These are phyloP conservation scores for Durusdinium trenchii DNA, from an alignment of 73 alveolate species.

Conservation along the genomic window DNA sequence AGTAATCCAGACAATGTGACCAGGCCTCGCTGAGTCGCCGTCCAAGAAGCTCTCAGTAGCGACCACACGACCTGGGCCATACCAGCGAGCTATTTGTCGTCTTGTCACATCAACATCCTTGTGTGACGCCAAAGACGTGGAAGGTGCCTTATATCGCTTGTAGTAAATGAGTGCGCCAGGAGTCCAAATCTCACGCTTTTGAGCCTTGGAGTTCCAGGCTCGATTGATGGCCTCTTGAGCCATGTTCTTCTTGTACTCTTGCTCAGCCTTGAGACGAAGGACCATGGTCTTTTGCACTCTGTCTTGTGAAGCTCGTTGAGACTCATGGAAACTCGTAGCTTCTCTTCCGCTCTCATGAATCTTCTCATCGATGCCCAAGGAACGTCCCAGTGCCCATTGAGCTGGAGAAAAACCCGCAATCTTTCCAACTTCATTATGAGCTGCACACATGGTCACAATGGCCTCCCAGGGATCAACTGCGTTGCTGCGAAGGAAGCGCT, in stretches of 20 bases:
- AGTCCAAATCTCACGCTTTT: background rate
- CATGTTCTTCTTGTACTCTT: background rate
- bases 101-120: background rate
- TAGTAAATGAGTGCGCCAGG: slow-evolving; percentile 11
- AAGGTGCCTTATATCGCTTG: background rate
- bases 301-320: background rate
- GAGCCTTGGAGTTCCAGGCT: background rate
- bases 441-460: slow-evolving; percentile 23
- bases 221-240: background rate
- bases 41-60: background rate
- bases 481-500: background rate
- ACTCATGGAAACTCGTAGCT: background rate
- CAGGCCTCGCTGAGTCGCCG: background rate
- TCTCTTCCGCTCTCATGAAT: background rate
- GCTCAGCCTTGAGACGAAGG: background rate
- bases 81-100: background rate
- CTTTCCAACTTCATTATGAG: background rate
- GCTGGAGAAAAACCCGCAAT: background rate
- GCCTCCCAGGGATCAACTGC: background rate
- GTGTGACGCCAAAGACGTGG: background rate
- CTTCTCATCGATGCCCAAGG: background rate
- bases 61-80: background rate
- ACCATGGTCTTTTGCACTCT: background rate
- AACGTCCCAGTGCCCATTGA: slow-evolving; percentile 23
- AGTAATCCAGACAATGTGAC: background rate